Percentiles rank a stretch among this genome's conserved stretches.
phyloP scores from a whole-genome alignment of 2,329 filamentous ascomycete genomes.

The Escovopsis sp. region DNA sequence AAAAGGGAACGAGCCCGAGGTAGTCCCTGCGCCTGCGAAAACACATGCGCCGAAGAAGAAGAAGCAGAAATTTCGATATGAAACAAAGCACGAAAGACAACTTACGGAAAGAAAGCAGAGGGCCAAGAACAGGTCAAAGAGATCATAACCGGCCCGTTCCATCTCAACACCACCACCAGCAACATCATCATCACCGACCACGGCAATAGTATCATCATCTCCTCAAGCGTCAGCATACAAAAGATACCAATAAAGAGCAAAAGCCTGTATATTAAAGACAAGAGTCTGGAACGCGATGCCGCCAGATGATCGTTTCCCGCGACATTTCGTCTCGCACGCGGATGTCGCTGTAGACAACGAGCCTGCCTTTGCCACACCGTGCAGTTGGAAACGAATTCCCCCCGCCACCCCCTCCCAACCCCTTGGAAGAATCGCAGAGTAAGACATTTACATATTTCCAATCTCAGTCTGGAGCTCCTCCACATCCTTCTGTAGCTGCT shows the following conservation, averaged over 20 bases:
- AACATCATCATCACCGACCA: neutral
- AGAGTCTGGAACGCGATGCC: conserved; percentile 14
- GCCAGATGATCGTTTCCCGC: conserved; percentile 16
- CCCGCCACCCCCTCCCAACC: neutral
- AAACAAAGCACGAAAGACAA: conserved; percentile 74
- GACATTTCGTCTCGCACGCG: conserved; percentile 13
- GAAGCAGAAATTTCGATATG: conserved; percentile 87
- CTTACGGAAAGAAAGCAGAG: conserved; percentile 56
- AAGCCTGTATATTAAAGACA: conserved; percentile 16
- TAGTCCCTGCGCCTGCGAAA: no score
- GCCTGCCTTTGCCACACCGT: conserved; percentile 1
- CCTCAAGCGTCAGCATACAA: conserved; percentile 6
- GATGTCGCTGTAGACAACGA: conserved; percentile 7
- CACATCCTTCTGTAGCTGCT: conserved; percentile 71
- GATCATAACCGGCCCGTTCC: neutral
- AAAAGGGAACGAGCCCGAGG: conserved; percentile 8
- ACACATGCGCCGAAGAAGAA: conserved; percentile 48
- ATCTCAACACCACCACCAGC: conserved; percentile 1
- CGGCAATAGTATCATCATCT: neutral
- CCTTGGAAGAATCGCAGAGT: neutral
- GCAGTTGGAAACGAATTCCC: neutral
- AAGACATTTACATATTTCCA: conserved; percentile 62
- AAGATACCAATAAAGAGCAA: conserved; percentile 19
- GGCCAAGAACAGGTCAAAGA: conserved; percentile 39
- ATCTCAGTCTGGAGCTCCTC: conserved; percentile 85